Percentiles rank a stretch among this genome's conserved stretches.
phyloP scores from a whole-genome alignment of 2,329 filamentous ascomycete species.

The Beauveria caledonica region DNA sequence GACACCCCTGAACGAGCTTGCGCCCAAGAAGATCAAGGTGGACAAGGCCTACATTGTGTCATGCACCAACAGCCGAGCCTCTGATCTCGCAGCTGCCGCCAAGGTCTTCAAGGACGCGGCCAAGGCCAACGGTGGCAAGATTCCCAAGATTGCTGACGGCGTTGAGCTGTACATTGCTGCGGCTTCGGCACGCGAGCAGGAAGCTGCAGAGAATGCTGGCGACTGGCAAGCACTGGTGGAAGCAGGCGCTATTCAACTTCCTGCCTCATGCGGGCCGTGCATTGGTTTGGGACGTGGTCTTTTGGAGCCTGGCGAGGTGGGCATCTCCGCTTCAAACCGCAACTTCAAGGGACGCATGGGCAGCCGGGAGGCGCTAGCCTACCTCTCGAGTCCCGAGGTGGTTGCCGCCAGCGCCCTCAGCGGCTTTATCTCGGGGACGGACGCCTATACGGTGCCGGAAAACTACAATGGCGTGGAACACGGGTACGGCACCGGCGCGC shows the following conservation, averaged over 20 bases:
- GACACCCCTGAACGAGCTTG: slow-evolving; percentile 67
- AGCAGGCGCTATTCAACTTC: slow-evolving; percentile 65
- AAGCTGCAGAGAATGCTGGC: slow-evolving; percentile 66
- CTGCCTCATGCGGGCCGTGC: slow-evolving; percentile 72
- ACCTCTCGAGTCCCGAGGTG: slow-evolving; percentile 81
- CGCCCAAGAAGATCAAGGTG: slow-evolving; percentile 64
- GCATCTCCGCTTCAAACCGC: slow-evolving; percentile 74
- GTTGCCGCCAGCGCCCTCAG: slow-evolving; percentile 80
- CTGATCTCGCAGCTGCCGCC: slow-evolving; percentile 75
- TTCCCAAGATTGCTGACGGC: slow-evolving; percentile 62
- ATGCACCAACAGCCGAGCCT: slow-evolving; percentile 79
- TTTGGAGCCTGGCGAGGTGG: slow-evolving; percentile 76
- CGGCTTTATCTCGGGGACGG: slow-evolving; percentile 67
- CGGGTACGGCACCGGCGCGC: slow-evolving; percentile 14
- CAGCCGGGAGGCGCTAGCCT: slow-evolving; percentile 79
- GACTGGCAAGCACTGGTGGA: slow-evolving; percentile 79
- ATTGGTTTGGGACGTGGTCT: slow-evolving; percentile 67
- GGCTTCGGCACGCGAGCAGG: slow-evolving; percentile 71
- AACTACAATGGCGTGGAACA: slow-evolving; percentile 10
- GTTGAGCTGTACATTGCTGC: slow-evolving; percentile 88
- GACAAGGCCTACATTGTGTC: slow-evolving; percentile 83
- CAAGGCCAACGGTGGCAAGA: slow-evolving; percentile 48
- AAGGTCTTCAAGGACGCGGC: slow-evolving; percentile 76
- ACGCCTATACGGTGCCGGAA: slow-evolving; percentile 66
- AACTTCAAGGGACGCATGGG: slow-evolving; percentile 59